Percentiles rank a stretch among this genome's conserved stretches.
These are phyloP conservation scores for Chrysopogon serrulatus DNA, from an alignment of 176 grass and related monocot genomes.

Conservation along the genomic window DNA sequence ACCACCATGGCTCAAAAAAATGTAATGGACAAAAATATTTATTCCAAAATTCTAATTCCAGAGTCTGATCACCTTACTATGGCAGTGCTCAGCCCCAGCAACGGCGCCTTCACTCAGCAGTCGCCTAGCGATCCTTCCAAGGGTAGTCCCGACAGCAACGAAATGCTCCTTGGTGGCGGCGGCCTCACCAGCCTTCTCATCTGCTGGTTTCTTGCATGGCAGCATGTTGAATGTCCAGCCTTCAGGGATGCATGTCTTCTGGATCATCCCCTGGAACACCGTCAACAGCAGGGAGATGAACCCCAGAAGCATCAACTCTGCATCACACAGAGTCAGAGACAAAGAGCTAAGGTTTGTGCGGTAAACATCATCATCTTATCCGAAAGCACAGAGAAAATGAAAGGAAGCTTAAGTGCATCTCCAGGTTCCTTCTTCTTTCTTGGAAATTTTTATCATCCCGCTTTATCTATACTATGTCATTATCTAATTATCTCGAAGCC, in stretches of 20 bases:
- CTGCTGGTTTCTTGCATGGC: constrained; percentile 40
- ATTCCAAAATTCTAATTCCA: background rate
- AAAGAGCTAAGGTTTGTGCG: background rate
- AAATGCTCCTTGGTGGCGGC: constrained; percentile 25
- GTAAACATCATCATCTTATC: background rate
- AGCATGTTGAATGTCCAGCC: constrained; percentile 72
- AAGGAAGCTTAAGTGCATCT: background rate
- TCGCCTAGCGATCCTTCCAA: constrained; percentile 42
- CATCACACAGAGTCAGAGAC: background rate
- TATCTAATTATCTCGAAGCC: background rate
- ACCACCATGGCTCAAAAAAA: background rate
- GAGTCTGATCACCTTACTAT: constrained; percentile 38
- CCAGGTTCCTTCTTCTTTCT: background rate
- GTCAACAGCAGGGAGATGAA: constrained; percentile 93
- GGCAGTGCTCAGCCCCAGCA: constrained; percentile 30
- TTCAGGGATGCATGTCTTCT: constrained; percentile 58
- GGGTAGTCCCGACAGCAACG: background rate
- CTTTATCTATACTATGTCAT: background rate
- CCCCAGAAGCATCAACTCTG: constrained; percentile 93
- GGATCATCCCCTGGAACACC: constrained; percentile 84
- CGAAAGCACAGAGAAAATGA: background rate
- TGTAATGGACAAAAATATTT: background rate
- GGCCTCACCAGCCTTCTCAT: background rate
- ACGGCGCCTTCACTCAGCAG: constrained; percentile 40
- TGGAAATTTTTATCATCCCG: too few species aligned